Conservation (phyloP, 140 eudicot species). For the Anethum foeniculum region DNA sequence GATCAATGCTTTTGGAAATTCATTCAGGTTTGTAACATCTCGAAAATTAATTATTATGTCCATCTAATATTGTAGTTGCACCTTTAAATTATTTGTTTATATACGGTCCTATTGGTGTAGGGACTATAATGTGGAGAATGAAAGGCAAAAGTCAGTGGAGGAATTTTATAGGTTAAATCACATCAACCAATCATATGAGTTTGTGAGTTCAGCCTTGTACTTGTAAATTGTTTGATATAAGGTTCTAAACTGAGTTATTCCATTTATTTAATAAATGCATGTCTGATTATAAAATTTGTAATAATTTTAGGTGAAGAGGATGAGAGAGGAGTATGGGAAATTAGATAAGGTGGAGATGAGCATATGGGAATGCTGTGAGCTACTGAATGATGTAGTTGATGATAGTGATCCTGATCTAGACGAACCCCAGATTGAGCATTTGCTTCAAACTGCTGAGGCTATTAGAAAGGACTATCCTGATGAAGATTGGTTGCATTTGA, state of each 20-base stretch:
- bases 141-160: conserved; percentile 58
- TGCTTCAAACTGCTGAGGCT: conserved; percentile 85
- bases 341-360: conserved; percentile 69
- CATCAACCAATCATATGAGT: conserved; percentile 69
- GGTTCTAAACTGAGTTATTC: not conserved
- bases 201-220: conserved; percentile 31
- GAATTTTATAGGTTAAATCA: conserved; percentile 64
- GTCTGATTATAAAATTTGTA: not conserved
- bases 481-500: conserved; percentile 87
- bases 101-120: conserved; percentile 19
- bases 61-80: not conserved
- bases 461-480: conserved; percentile 75
- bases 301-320: conserved; percentile 46
- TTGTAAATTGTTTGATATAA: not conserved
- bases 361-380: conserved; percentile 91
- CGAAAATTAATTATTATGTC: not conserved
- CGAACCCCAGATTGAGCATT: conserved; percentile 85
- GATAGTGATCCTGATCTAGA: conserved; percentile 91
- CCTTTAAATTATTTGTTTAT: not conserved
- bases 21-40: conserved; percentile 37
- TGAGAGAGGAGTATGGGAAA: conserved; percentile 68
- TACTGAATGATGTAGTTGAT: conserved; percentile 74
- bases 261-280: not conserved
- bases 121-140: conserved; percentile 55
- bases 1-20: conserved; percentile 62